Base-by-base conservation (phyloP, 805 yeast species). In the Zygosaccharomyces bisporus region DNA sequence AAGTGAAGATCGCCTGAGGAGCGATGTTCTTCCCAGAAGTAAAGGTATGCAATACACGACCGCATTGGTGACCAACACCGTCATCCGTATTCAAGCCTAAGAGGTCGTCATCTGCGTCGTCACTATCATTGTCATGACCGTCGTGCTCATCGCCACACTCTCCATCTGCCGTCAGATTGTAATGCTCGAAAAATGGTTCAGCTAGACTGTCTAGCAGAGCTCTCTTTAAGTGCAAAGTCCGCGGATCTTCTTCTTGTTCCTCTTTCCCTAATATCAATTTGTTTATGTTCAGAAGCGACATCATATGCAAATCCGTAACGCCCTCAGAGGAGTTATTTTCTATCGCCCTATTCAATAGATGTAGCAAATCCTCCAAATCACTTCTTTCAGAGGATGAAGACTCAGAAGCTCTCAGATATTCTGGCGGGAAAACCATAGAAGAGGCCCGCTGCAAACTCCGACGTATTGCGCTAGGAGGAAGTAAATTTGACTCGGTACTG, bases 1-100 rank as follows among this genome's bases (percentile, higher is more conserved):
- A 86, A 0, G 96, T 87, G 61, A 90, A 82, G 9, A 89, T 82
- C 0, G 96, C 93, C 57, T 87, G 93, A 8, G 91, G 91, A 1
- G 79, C 71, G 0, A 83, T 69, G 47, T 81, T 82, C 54, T 85
- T 88, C 2, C 85, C 81, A 0, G 89, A 75, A 0, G 87, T 74
- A 48, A 80, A 67, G 29, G 83, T 61, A 68, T 86, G 86, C 63
- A 76, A 80, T 9, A 80, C 76, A 27, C 83, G 51, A 43, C 66
- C 13, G 60, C 55, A 35, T 45, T 47, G 20, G 47, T 41, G 8
- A 38, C 46, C 10, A 30, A 13, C 41, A n/a, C 18, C 41, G 16
- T 38, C 29, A 4, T 16, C 32, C 9, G 21, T 20, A 8, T 37
- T 19, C n/a, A 37, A 30, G 7, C 38, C 47, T 12, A 25, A 17